Evolutionary conservation across 2,329 filamentous ascomycete species (phyloP).

Genomic region (Colletotrichum cereale): DNA sequence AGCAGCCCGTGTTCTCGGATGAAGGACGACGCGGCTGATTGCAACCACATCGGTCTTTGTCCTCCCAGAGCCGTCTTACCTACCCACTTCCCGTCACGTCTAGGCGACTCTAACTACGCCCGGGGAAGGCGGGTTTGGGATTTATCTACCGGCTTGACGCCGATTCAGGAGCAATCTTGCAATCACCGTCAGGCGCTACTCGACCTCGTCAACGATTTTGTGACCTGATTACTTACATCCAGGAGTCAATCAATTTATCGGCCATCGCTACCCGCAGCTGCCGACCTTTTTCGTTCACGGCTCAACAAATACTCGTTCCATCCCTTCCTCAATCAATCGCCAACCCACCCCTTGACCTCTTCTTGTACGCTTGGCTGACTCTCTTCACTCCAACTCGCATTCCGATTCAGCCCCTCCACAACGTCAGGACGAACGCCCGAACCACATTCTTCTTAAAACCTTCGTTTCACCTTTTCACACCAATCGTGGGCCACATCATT

Average conservation of each 20-base stretch:
- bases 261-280: slow-evolving; percentile 5
- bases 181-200: background rate
- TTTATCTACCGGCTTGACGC: background rate
- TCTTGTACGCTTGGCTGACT: slow-evolving; percentile 12
- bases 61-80: background rate
- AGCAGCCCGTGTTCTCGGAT: background rate
- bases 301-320: background rate
- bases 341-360: slow-evolving; percentile 1
- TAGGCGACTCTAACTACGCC: background rate
- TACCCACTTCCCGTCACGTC: background rate
- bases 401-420: slow-evolving; percentile 11
- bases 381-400: slow-evolving; percentile 11
- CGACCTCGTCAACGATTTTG: background rate
- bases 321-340: background rate
- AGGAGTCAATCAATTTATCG: background rate
- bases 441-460: slow-evolving; percentile 32
- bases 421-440: slow-evolving; percentile 36
- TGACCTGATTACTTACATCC: background rate
- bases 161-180: slow-evolving; percentile 9
- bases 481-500: slow-evolving; percentile 20
- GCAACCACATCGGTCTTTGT: background rate
- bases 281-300: background rate
- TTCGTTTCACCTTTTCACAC: slow-evolving; percentile 33
- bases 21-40: background rate
- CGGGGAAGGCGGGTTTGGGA: slow-evolving; percentile 11